phyloP scores from a whole-genome alignment of 2,329 filamentous ascomycete species.

The Xylaria sp. region DNA sequence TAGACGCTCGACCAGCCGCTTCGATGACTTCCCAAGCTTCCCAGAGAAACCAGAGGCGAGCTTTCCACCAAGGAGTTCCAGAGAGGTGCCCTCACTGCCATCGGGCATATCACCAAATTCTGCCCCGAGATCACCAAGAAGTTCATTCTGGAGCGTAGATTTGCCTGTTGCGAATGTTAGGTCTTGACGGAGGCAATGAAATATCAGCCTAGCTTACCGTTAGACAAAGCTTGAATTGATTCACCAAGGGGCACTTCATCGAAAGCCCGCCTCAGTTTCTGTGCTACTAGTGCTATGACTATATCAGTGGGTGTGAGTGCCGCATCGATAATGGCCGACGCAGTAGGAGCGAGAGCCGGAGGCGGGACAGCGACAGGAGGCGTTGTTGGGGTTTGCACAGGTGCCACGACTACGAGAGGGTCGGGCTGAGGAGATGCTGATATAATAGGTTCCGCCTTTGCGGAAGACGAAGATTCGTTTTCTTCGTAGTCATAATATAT shows the following conservation, averaged over 20 bases:
- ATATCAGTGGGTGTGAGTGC: slow-evolving; percentile 85
- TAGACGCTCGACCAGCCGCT: slow-evolving; percentile 88
- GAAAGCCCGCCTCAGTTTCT: slow-evolving; percentile 95
- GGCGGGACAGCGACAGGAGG: slow-evolving; percentile 6
- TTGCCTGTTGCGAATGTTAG: slow-evolving; percentile 72
- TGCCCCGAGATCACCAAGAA: slow-evolving; percentile 95
- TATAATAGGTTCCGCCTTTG: background rate
- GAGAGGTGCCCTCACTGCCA: slow-evolving; percentile 95
- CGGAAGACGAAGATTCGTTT: background rate
- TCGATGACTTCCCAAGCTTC: slow-evolving; percentile 95
- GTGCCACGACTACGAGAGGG: background rate
- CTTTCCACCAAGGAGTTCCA: slow-evolving; percentile 91
- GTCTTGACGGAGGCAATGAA: slow-evolving; percentile 48
- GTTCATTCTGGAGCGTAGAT: slow-evolving; percentile 98
- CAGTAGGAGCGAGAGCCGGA: slow-evolving; percentile 3
- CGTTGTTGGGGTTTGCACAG: slow-evolving; percentile 1
- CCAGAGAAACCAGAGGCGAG: slow-evolving; percentile 99
- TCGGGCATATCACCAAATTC: slow-evolving; percentile 99
- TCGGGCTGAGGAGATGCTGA: slow-evolving; percentile 1
- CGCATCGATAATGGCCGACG: slow-evolving; percentile 21
- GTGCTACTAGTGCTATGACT: slow-evolving; percentile 86
- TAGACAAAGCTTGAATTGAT: slow-evolving; percentile 97
- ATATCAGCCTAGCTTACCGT: slow-evolving; percentile 65
- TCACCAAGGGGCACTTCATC: slow-evolving; percentile 90
- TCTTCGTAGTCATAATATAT: slow-evolving; percentile 35